These are phyloP conservation scores for Mallotus nudiflorus DNA, from an alignment of 345 rosid species.

Conservation along the genomic window DNA sequence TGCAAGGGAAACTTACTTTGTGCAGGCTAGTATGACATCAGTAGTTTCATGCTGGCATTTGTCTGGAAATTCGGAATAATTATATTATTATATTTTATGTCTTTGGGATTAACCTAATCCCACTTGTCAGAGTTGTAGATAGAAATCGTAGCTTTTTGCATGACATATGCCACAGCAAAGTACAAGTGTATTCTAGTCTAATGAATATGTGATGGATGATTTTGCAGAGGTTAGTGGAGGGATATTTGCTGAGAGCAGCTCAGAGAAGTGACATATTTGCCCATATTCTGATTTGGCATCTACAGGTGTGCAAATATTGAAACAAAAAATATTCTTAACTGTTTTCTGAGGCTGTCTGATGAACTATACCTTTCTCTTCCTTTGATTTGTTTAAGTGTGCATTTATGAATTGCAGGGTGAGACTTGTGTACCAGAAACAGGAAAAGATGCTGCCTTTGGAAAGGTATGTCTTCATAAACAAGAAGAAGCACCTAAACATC, in stretches of 20 bases:
- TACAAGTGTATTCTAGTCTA: neutral
- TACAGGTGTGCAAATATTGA: conserved; percentile 58
- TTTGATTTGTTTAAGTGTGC: neutral
- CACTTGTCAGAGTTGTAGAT: conserved; percentile 5
- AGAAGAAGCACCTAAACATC: neutral
- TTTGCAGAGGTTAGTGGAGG: conserved; percentile 89
- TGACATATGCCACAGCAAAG: neutral
- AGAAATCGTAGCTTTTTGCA: neutral
- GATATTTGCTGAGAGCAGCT: conserved; percentile 95
- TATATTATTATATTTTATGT: neutral
- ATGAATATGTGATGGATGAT: neutral
- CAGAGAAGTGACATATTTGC: conserved; percentile 96
- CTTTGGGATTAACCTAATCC: conserved; percentile 4
- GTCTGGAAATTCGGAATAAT: neutral
- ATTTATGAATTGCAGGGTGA: conserved; percentile 74
- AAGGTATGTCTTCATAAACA: conserved; percentile 45
- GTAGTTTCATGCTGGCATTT: neutral
- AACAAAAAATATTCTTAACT: conserved; percentile 18
- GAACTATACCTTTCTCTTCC: conserved; percentile 15
- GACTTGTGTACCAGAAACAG: conserved; percentile 57
- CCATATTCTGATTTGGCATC: conserved; percentile 97
- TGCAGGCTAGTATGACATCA: neutral
- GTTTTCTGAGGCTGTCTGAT: neutral
- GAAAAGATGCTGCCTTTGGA: conserved; percentile 54
- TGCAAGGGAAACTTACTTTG: neutral